Evolutionary conservation across 306 rosid genomes (phyloP), one percentile per base, ranked within the genome.

Genomic region (Carpinus fangiana): DNA sequence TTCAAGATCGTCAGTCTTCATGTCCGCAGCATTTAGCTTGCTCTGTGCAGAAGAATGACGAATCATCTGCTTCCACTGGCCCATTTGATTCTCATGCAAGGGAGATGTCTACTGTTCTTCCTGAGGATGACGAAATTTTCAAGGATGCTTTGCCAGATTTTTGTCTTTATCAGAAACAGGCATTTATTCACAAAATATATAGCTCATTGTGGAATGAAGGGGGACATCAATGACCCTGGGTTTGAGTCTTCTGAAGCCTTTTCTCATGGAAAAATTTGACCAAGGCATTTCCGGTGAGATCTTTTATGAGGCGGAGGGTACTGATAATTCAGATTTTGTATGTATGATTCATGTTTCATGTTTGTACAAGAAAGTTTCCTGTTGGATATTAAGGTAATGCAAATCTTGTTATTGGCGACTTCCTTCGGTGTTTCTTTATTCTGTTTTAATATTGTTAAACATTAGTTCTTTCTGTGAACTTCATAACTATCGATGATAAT

Each of bases 101-200:
- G 81, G 94, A 83, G 78, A 83, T 70, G 64, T 78, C 83, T 7
- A 73, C 55, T 38, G 81, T 86, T 79, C 75, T 73, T 74, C 79
- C 79, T 66, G 98, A 88, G 51, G 97, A 95, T 23, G 94, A 95
- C 57, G 97, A 93, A 82, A 76, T 83, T 66, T 95, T 91, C 79
- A 87, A 51, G 31, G 99, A 95, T 87, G 99, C 99, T 62, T 89
- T 93, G 85, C 90, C 94, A 53, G 99, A 95, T 16, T 95, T 95
- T 79, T 86, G 73, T 83, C 92, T 78, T 82, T 86, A 43, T 78
- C 92, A 23, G 97, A 94, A 73, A 84, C 82, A 55, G 89, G 88
- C 55, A 72, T 76, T 74, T 74, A 65, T 83, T 80, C 87, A 55
- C 92, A 82, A 23, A 80, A 79, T 72, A 76, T 79, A 73, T 80